Evolutionary conservation across 495 filamentous ascomycete genomes (phyloP), one percentile per base, ranked within the genome.

Genomic region (Aspergillus conjunctus): DNA sequence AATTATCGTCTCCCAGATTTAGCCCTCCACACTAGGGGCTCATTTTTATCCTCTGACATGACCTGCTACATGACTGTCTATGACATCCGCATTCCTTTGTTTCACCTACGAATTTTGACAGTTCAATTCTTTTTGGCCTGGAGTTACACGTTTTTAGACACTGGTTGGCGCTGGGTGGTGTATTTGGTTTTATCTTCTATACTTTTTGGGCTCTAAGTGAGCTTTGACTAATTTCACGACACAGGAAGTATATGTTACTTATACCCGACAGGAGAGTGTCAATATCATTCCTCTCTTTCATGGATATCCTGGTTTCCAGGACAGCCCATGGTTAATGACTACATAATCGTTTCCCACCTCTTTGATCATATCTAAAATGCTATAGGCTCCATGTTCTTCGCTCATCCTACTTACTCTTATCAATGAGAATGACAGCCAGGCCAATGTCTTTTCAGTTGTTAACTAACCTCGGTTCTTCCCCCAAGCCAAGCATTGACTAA

Each of bases 311-410:
- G 12, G 4, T 12, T 43, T 43, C 14, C 14, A 15, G 12, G 39
- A 43, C 39, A 5, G 6, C 9, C 7, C 10, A 43, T 43, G 6
- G 0, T 14, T 17, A 48, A 22, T 10, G 11, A 41, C 17, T 51
- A 22, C 57, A 73, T 64, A 72, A 94, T 94, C 91, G 83, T 90
- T 63, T 89, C 93, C 71, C 87, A 92, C 70, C 83, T 97, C 51
- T 86, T 92, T 62, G 94, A 97, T 72, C 79, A 95, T 17, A 74
- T 97, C 56, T 96, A 92, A 72, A 93, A 91, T 55, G 83, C 98
- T 56, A 91, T 90, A 56, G 92, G 89, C 76, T 97, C 93, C 82
- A 85, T 97, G 78, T 91, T 86, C 77, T 98, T 94, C 74, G 26
- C 26, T 26, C 26, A 26, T 26, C 4, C 8, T 15, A 21, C 18